Evolutionary conservation across 2,329 filamentous ascomycete species (phyloP).

Genomic region (Diplocarpon mali): DNA sequence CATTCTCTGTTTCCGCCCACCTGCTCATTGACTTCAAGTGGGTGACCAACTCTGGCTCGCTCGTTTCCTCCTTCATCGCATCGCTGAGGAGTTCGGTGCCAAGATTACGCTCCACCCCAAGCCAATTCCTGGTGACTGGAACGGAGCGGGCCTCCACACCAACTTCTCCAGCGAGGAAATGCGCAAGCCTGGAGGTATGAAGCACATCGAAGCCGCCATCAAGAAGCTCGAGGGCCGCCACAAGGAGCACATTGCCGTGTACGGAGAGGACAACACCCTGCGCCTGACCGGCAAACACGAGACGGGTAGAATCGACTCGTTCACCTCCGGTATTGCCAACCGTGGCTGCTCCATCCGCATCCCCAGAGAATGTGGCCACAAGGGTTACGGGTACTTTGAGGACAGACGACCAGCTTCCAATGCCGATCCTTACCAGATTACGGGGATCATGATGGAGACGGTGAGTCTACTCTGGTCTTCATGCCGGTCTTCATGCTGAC

Average conservation of each 20-base stretch:
- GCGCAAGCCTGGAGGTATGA: conserved; percentile 87
- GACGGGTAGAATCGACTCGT: conserved; percentile 87
- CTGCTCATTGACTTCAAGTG: conserved; percentile 40
- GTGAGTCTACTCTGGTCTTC: conserved; percentile 15
- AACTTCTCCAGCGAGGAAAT: conserved; percentile 89
- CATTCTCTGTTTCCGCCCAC: conserved; percentile 1
- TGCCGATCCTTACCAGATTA: conserved; percentile 70
- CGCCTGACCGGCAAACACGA: conserved; percentile 91
- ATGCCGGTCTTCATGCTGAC: conserved; percentile 11
- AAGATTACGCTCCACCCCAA: conserved; percentile 95
- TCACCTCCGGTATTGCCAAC: conserved; percentile 91
- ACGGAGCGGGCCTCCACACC: conserved; percentile 85
- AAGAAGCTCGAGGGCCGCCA: conserved; percentile 74
- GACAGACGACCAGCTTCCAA: conserved; percentile 75
- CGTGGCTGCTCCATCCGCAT: conserved; percentile 91
- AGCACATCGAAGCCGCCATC: conserved; percentile 78
- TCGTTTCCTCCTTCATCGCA: conserved; percentile 77
- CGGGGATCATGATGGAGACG: conserved; percentile 30
- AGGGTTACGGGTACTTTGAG: conserved; percentile 94
- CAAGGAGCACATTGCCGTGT: conserved; percentile 80
- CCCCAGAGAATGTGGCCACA: conserved; percentile 70
- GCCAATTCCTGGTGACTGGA: conserved; percentile 93
- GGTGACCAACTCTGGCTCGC: conserved; percentile 96
- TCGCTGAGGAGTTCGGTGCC: conserved; percentile 92
- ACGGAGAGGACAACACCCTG: conserved; percentile 90